phyloP scores from a whole-genome alignment of 306 rosid genomes.

The Psophocarpus tetragonolobus region DNA sequence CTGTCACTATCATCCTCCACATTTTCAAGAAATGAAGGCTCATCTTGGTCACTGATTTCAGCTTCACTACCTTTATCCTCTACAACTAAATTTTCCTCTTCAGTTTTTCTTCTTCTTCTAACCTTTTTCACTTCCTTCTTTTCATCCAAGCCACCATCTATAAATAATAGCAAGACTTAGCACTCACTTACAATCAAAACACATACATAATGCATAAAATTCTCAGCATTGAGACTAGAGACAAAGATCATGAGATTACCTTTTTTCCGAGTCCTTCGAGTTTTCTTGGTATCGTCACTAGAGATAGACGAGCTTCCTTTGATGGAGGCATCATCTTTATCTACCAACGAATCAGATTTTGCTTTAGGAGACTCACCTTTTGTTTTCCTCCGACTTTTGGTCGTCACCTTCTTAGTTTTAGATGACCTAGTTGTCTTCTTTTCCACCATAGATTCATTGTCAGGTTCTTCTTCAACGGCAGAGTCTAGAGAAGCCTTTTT shows the following conservation, averaged over 20 bases:
- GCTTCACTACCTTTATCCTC: conserved; percentile 48
- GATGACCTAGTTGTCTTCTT: conserved; percentile 58
- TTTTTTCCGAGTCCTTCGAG: conserved; percentile 52
- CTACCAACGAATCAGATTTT: conserved; percentile 39
- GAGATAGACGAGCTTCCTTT: conserved; percentile 48
- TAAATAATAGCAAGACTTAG: conserved; percentile 33
- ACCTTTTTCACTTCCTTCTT: conserved; percentile 59
- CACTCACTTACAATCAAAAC: conserved; percentile 33
- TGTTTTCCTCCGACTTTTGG: conserved; percentile 54
- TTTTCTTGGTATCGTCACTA: conserved; percentile 53
- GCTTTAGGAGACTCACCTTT: conserved; percentile 38
- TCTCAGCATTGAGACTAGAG: not conserved
- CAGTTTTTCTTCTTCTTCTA: conserved; percentile 55
- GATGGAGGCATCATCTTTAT: conserved; percentile 38
- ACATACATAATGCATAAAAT: conserved; percentile 19
- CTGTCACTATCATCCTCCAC: conserved; percentile 58
- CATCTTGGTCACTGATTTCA: conserved; percentile 57
- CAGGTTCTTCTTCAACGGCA: conserved; percentile 50
- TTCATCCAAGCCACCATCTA: conserved; percentile 61
- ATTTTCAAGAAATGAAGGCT: conserved; percentile 45
- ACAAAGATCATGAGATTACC: conserved; percentile 48
- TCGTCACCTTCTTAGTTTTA: conserved; percentile 44
- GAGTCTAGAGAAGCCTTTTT: conserved; percentile 55
- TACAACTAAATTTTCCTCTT: conserved; percentile 41
- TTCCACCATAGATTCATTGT: conserved; percentile 56